Conservation (phyloP, 441 rosid species). For the Eruca vesicaria region DNA sequence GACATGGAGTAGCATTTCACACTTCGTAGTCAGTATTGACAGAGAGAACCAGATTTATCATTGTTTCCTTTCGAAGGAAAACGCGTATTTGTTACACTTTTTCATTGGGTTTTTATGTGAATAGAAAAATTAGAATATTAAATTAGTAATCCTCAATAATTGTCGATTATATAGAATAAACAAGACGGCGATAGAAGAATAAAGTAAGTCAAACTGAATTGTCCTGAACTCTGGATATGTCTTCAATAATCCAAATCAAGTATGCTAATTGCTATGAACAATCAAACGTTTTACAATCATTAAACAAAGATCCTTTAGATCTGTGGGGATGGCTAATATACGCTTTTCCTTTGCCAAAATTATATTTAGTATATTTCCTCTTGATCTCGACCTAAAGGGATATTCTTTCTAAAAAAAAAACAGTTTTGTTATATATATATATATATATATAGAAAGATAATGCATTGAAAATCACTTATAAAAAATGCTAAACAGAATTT, state of each 20-base stretch:
- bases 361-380: not conserved
- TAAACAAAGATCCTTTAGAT: constrained; percentile 25
- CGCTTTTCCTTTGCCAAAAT: not conserved
- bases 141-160: constrained; percentile 8
- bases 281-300: constrained; percentile 26
- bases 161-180: not conserved
- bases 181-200: constrained; percentile 21
- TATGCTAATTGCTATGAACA: constrained; percentile 21
- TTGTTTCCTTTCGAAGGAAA: not conserved
- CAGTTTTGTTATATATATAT: not conserved
- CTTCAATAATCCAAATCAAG: constrained; percentile 16
- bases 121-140: not conserved
- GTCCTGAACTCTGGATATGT: not conserved
- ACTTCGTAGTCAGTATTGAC: not conserved
- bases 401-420: not conserved
- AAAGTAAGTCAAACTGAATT: constrained; percentile 28
- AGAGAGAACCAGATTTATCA: not conserved
- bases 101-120: not conserved
- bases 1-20: not conserved
- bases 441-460: not conserved
- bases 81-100: not conserved
- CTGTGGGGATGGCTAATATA: constrained; percentile 22
- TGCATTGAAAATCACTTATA: not conserved
- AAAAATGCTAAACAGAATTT: not conserved
- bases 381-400: not conserved